Conservation (phyloP, 2,329 filamentous ascomycete species). For the Xylaria arbuscula region DNA sequence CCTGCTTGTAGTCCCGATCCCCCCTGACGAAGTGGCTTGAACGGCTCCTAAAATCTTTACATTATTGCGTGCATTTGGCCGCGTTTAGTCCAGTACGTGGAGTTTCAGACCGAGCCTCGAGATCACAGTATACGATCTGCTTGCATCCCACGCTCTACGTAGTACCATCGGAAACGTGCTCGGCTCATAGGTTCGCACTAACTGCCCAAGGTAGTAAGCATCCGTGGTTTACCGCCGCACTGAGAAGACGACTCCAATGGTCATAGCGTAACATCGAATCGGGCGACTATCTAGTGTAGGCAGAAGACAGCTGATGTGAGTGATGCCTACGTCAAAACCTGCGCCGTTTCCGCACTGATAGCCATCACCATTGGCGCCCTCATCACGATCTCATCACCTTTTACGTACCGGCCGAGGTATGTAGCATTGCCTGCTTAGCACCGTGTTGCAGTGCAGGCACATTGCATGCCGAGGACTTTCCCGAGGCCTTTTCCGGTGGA, state of each 20-base stretch:
- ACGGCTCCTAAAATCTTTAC: background rate
- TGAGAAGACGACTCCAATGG: slow-evolving; percentile 15
- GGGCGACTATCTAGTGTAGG: slow-evolving; percentile 12
- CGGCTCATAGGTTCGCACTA: slow-evolving; percentile 10
- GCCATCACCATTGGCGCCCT: slow-evolving; percentile 11
- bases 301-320: slow-evolving; percentile 14
- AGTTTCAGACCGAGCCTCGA: background rate
- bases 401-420: slow-evolving; percentile 13
- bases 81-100: background rate
- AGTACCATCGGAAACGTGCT: slow-evolving; percentile 18
- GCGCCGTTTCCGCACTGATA: background rate
- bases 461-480: slow-evolving; percentile 11
- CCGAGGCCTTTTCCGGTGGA: slow-evolving; percentile 6
- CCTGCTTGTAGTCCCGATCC: slow-evolving; percentile 13
- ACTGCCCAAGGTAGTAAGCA: background rate
- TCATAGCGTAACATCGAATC: slow-evolving; percentile 26
- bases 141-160: background rate
- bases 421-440: slow-evolving; percentile 22
- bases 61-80: background rate
- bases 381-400: background rate
- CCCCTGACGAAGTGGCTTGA: slow-evolving; percentile 26
- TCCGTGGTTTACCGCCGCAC: background rate
- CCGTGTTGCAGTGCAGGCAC: slow-evolving; percentile 26
- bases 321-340: slow-evolving; percentile 25
- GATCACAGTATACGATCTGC: background rate